A percentile compares a stretch with the other conserved stretches of the same genome.
These are phyloP conservation scores for Hordeum vulgare DNA, from an alignment of 176 grass and related monocot species.

Conservation along the genomic window MorexV3_pseudomolecules_assembly NC_058523.1:530528675-530529174, in stretches of 20 bases:
- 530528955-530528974: no score
- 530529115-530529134: neutral
- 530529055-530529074: neutral
- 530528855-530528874: neutral
- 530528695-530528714: neutral
- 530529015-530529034: neutral
- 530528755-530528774: neutral
- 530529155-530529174: no score
- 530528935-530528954: neutral
- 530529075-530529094: neutral
- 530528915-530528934: neutral
- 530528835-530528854: neutral
- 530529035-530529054: neutral
- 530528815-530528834: neutral
- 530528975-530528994: neutral
- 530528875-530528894: neutral
- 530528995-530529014: neutral
- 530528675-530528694: no score
- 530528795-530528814: neutral
- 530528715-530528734: neutral
- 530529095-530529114: neutral
- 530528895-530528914: no score
- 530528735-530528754: neutral
- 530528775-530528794: neutral
- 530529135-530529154: no score